Evolutionary conservation across 345 rosid genomes (phyloP).

Genomic region (Ceriops zippeliana): DNA sequence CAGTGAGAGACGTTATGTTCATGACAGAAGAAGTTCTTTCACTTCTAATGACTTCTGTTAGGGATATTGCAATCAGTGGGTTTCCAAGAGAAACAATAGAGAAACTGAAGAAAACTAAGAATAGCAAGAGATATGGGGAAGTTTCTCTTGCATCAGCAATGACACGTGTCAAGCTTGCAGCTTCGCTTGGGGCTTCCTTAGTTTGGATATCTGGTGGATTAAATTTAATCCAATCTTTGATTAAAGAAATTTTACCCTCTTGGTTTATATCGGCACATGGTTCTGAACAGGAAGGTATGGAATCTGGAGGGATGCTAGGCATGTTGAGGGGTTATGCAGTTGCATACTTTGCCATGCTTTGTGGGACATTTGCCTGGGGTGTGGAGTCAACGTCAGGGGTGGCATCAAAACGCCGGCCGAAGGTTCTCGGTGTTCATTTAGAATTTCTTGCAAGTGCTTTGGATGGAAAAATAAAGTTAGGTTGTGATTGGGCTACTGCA

Average conservation of each 20-base stretch:
- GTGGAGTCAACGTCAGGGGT: conserved; percentile 56
- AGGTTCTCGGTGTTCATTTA: conserved; percentile 58
- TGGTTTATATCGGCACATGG: conserved; percentile 80
- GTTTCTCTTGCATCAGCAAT: conserved; percentile 74
- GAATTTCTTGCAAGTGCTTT: conserved; percentile 81
- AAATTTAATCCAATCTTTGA: conserved; percentile 62
- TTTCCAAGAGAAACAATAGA: conserved; percentile 49
- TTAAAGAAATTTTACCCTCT: conserved; percentile 83
- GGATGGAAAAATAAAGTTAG: conserved; percentile 80
- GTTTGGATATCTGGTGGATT: conserved; percentile 84
- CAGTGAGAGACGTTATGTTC: conserved; percentile 67
- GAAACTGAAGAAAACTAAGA: conserved; percentile 58
- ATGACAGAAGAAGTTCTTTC: conserved; percentile 81
- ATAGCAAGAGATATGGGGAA: conserved; percentile 71
- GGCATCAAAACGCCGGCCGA: conserved; percentile 59
- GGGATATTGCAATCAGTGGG: conserved; percentile 59
- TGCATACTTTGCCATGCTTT: conserved; percentile 72
- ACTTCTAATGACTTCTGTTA: conserved; percentile 72
- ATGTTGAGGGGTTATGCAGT: conserved; percentile 85
- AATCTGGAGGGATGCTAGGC: conserved; percentile 53
- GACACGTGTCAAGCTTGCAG: conserved; percentile 76
- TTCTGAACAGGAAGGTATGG: conserved; percentile 49
- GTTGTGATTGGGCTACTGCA: conserved; percentile 81
- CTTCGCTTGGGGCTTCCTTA: conserved; percentile 85
- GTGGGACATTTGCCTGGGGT: conserved; percentile 93